Conservation (phyloP, 108 stramenopile species). For the Pseudonitzschia pungens region DNA sequence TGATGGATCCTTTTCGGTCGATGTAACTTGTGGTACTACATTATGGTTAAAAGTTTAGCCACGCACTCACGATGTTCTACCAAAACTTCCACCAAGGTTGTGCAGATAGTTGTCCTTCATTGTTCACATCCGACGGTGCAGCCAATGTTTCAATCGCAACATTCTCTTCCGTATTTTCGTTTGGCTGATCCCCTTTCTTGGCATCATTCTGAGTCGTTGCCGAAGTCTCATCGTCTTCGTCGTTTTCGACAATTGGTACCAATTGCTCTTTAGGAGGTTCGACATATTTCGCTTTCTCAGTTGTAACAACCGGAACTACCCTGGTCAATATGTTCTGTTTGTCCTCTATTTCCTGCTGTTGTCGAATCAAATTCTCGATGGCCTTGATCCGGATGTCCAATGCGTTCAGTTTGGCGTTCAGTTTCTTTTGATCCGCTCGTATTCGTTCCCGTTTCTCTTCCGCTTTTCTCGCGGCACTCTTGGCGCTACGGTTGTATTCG, state of each 20-base stretch:
- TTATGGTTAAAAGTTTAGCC: neutral
- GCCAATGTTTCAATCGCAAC: constrained; percentile 1
- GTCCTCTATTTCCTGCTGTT: constrained; percentile 12
- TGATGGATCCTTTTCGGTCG: neutral
- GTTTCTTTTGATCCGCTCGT: constrained; percentile 36
- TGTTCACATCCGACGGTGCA: neutral
- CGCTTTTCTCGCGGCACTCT: constrained; percentile 57
- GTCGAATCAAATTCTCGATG: constrained; percentile 49
- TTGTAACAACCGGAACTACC: constrained; percentile 31
- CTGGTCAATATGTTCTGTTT: neutral
- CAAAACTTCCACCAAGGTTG: constrained; percentile 22
- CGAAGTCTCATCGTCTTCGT: constrained; percentile 18
- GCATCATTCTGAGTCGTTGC: neutral
- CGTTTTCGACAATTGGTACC: constrained; percentile 45
- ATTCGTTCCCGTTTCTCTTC: constrained; percentile 50
- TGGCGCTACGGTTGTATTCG: constrained; percentile 70
- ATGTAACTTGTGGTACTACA: neutral
- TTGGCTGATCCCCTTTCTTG: neutral
- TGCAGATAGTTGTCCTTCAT: neutral
- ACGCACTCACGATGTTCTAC: neutral
- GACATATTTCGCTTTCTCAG: constrained; percentile 39
- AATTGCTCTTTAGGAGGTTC: constrained; percentile 41
- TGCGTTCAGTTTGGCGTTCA: constrained; percentile 67
- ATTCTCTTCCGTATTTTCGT: neutral
- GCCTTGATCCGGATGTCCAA: constrained; percentile 70